Base-by-base conservation (phyloP, 164 flowering plant species). In the Macadamia tetraphylla region DNA sequence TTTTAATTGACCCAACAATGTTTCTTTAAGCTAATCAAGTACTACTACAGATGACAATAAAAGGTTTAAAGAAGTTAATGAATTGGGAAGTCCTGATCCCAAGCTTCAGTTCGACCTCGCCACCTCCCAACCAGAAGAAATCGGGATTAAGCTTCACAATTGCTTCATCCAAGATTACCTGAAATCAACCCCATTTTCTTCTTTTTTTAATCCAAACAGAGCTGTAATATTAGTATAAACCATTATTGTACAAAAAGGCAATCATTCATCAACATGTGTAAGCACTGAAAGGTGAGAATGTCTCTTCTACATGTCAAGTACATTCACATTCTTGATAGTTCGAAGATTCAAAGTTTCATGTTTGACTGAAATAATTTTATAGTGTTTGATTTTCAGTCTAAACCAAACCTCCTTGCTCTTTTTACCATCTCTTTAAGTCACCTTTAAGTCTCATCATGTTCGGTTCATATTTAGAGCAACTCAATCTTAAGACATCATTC, bases 91-190 rank as follows among this genome's bases (percentile, higher is more conserved):
- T 92, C 76, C 76, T 79, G 75, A 95, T 86, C 44, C 99, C 97
- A 64, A 92, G 82, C 79, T 95, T 95, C 60, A 92, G 83, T 77
- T 91, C 89, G 30, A 85, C 65, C 74, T 95, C 97, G 62, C 97
- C 98, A 58, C 97, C 98, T 69, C 97, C 99, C 79, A 95, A 77
- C 99, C 98, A 95, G 80, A 92, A 95, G 88, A 85, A 95, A 73
- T 89, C 89, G 3, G 97, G 93, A 67, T 76, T 67, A 9, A 95
- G 97, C 77, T 81, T 86, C 18, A 70, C 80, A 58, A 95, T 91
- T 63, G 97, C 97, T 83, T 89, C 98, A 74, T 95, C 99, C 80
- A 95, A 74, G 67, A 95, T 95, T 75, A 95, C 99, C 99, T 95
- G 92, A 71, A 72, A 81, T 40, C 46, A 71, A 58, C 8, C 52